Evolutionary conservation across 148 eudicot genomes (phyloP), one percentile per base, ranked within the genome.

Genomic region (Rhododendron kiyosumense): DNA sequence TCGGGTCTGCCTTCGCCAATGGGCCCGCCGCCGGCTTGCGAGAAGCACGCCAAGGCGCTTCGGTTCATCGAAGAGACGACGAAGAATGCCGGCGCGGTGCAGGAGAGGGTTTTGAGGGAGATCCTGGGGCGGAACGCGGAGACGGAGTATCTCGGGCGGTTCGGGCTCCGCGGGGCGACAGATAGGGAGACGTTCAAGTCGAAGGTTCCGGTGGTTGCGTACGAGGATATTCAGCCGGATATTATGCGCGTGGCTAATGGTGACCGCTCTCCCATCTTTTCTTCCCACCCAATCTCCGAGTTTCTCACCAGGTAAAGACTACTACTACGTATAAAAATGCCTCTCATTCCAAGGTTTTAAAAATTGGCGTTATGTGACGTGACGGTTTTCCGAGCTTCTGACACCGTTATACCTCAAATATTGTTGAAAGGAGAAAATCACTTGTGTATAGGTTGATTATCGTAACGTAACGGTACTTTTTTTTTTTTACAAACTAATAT

Each of bases 251-350:
- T 87, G 3, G 89, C 89, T 0, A 80, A 87, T 26, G 89, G 89
- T 0, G 89, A 87, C 63, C 78, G 83, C 41, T 87, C 89, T 34
- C 86, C 84, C 10, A 87, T 87, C 83, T 65, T 87, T 43, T 87
- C 86, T 36, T 87, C 89, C 24, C 89, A 59, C 11, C 89, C 89
- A 26, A 87, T 87, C 84, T 87, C 89, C 1, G 89, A 87, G 76
- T 87, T 87, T 36, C 89, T 87, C 81, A 87, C 89, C 49, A 87
- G 89, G 89, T 87, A 79, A 49, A 43, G 45, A 78, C 8, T 51
- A 48, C 12, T 48, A n/a, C n/a, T n/a, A n/a, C n/a, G n/a, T n/a
- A 8, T 48, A 48, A 48, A 48, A 48, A 48, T 48, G 51, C 51
- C 51, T 6, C 0, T 6, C 45, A 41, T 11, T 48, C 51, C 13